Base-by-base conservation (phyloP, 2,329 filamentous ascomycete species). In the Tolypocladium tundrense region DNA sequence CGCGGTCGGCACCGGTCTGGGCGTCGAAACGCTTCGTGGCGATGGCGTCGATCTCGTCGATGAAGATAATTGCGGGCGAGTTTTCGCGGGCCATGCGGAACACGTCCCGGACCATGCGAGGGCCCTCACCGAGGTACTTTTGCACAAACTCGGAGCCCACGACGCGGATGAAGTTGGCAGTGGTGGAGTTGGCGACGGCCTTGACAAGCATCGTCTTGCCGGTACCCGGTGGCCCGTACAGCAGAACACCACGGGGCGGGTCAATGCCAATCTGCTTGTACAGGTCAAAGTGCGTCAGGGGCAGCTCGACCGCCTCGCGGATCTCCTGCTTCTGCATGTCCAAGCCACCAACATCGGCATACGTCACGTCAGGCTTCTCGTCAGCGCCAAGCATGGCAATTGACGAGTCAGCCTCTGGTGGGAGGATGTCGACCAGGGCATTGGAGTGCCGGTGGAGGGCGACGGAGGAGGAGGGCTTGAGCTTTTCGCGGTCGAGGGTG, bases 281-380 rank as follows among this genome's bases (percentile, higher is more conserved):
- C 42, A 97, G 87, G 74, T 97, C 93, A 73, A 97, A 97, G 74
- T 97, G 94, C 61, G 93, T 97, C 67, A 99, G 81, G 40, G 94
- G 94, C 63, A 99, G 81, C 80, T 99, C 94, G 57, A 99, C 94
- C 13, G 94, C 94, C 77, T 99, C 94, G 64, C 94, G 85, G 64
- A 99, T 99, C 76, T 99, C 94, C 77, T 99, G 94, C 80, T 99
- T 99, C 78, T 99, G 94, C 94, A 99, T 99, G 69, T 99, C 94
- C 64, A 97, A 77, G 54, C 94, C 94, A 79, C 94, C 94, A 61
- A 99, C 94, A 73, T 99, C 94, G 61, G 92, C 93, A 69, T 99
- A 99, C 50, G 92, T 96, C 60, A 99, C 90, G 73, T 99, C 94
- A 40, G 94, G 94, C 82, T 97, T 99, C 83, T 99, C 94, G 69